phyloP scores from a whole-genome alignment of 2,329 filamentous ascomycete species.

The Aspergillus viridinutans region DNA sequence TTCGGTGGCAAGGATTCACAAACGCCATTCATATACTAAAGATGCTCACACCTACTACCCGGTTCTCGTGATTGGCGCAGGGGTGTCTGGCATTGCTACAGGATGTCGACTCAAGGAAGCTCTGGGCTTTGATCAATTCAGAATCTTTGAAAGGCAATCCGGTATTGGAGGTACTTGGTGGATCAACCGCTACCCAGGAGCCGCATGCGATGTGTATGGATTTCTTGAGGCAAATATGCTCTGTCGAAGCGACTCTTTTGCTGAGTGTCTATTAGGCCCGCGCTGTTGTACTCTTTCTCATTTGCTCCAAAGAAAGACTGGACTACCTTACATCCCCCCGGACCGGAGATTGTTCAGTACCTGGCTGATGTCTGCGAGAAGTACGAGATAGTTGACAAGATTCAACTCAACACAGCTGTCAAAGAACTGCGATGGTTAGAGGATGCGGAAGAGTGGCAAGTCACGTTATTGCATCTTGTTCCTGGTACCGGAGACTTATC shows the following conservation, averaged over 20 bases:
- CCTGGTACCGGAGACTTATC: conserved; percentile 54
- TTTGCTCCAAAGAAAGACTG: conserved; percentile 52
- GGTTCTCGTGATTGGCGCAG: conserved; percentile 57
- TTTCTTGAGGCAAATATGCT: background rate
- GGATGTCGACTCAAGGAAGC: conserved; percentile 56
- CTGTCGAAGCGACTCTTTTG: background rate
- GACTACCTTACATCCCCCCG: conserved; percentile 47
- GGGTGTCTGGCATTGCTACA: conserved; percentile 60
- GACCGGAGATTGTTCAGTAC: conserved; percentile 50
- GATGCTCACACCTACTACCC: conserved; percentile 45
- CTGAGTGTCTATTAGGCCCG: conserved; percentile 40
- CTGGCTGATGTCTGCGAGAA: conserved; percentile 51
- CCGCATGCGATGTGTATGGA: conserved; percentile 52
- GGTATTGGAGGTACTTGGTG: conserved; percentile 63
- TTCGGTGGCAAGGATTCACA: conserved; percentile 35
- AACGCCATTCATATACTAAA: conserved; percentile 35
- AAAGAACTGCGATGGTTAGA: conserved; percentile 50
- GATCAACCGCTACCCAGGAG: conserved; percentile 58
- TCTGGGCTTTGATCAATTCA: conserved; percentile 56
- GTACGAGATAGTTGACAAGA: conserved; percentile 53
- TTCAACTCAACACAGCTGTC: conserved; percentile 57
- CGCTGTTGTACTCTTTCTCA: conserved; percentile 54
- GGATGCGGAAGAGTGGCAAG: conserved; percentile 52
- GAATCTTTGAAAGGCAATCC: conserved; percentile 56
- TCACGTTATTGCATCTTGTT: conserved; percentile 48